Conservation (phyloP, 805 yeast genomes). For the Candida railenensis region DNA sequence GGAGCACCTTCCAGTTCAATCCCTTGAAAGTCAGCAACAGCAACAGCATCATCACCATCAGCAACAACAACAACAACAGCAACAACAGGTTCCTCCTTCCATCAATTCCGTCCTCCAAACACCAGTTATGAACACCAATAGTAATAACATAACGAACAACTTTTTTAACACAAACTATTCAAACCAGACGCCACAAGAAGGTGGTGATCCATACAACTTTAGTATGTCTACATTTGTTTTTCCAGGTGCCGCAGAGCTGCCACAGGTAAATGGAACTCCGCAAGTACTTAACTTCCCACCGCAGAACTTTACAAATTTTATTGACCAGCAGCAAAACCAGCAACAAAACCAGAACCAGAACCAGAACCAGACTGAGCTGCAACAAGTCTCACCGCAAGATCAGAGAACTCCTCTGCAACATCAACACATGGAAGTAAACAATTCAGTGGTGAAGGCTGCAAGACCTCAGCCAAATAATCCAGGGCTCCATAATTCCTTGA, state of each 20-base stretch:
- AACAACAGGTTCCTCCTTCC: background rate
- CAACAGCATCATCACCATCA: background rate
- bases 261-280: background rate
- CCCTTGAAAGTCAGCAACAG: background rate
- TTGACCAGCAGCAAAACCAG: background rate
- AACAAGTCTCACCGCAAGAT: constrained; percentile 5
- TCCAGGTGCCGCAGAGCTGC: constrained; percentile 15
- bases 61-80: background rate
- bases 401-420: background rate
- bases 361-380: background rate
- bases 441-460: constrained; percentile 1
- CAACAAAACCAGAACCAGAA: background rate
- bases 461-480: constrained; percentile 16
- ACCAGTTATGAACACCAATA: constrained; percentile 24
- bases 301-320: constrained; percentile 5
- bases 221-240: constrained; percentile 35
- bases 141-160: constrained; percentile 36
- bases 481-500: constrained; percentile 24
- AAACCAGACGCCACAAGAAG: constrained; percentile 5
- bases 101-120: constrained; percentile 18
- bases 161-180: constrained; percentile 31
- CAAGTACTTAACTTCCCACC: background rate
- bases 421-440: background rate
- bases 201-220: constrained; percentile 13
- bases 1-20: background rate